phyloP scores from a whole-genome alignment of 768 basidiomycete species.

The Tricholoma matsutake region DNA sequence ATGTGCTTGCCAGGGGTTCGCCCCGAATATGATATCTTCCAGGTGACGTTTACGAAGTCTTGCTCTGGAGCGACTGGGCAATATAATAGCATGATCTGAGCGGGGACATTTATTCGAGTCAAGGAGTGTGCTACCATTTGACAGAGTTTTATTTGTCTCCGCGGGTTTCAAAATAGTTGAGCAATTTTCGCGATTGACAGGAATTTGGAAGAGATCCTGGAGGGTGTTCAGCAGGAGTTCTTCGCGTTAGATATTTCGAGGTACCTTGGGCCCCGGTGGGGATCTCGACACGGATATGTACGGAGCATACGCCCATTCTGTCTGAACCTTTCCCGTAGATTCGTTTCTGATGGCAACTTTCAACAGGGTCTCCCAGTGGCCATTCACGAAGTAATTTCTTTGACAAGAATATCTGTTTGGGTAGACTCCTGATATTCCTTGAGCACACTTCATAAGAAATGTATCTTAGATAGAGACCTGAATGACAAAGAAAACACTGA shows the following conservation, averaged over 20 bases:
- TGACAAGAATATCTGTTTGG: conserved; percentile 22
- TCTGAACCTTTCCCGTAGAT: conserved; percentile 1
- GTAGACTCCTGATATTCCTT: conserved; percentile 1
- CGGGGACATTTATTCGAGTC: background rate
- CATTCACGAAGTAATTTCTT: conserved; percentile 21
- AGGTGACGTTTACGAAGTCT: conserved; percentile 29
- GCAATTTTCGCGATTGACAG: conserved; percentile 31
- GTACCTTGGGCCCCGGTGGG: conserved; percentile 29
- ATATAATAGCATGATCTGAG: background rate
- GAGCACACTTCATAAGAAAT: conserved; percentile 20
- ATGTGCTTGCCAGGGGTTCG: conserved; percentile 20
- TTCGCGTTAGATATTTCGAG: background rate
- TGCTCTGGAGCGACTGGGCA: conserved; percentile 10
- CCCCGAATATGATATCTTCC: conserved; percentile 31
- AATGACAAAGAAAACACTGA: background rate
- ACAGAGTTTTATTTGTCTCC: background rate
- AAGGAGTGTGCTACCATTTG: background rate
- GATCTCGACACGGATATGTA: conserved; percentile 14
- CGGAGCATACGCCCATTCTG: conserved; percentile 16
- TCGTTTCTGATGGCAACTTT: conserved; percentile 6
- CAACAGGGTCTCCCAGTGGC: conserved; percentile 20
- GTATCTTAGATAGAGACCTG: background rate
- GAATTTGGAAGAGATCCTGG: conserved; percentile 30
- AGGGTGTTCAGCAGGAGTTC: background rate
- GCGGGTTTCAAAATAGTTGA: background rate